Percentiles rank a stretch among this genome's conserved stretches.
phyloP scores from a whole-genome alignment of 2,329 filamentous ascomycete genomes.

The Verticillium nonalfalfae region DNA sequence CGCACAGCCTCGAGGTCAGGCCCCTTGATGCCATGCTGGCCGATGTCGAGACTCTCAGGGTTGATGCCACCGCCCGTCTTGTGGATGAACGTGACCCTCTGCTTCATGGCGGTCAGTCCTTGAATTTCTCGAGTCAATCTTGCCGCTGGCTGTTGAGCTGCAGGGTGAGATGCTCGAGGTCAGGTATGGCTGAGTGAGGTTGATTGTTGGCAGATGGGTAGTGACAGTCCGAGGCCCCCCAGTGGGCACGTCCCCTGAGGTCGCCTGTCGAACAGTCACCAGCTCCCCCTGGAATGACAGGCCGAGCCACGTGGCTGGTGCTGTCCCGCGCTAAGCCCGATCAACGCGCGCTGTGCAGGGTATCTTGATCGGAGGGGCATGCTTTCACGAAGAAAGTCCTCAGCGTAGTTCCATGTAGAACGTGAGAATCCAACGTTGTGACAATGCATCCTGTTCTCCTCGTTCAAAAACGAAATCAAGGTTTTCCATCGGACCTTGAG shows the following conservation, averaged over 20 bases:
- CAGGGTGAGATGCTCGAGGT: background rate
- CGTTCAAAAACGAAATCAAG: no score
- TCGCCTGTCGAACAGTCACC: background rate
- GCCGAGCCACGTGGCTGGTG: background rate
- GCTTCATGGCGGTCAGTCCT: slow-evolving; percentile 48
- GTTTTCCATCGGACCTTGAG: no score
- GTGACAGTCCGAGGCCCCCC: background rate
- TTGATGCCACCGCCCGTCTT: slow-evolving; percentile 58
- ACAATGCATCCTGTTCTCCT: no score
- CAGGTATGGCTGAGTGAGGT: background rate
- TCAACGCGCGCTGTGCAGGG: slow-evolving; percentile 1
- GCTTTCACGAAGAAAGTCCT: no score
- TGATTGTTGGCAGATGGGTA: background rate
- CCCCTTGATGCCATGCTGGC: slow-evolving; percentile 46
- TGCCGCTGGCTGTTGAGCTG: background rate
- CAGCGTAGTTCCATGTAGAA: no score
- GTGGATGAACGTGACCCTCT: slow-evolving; percentile 75
- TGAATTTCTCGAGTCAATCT: no score
- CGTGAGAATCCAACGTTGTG: no score
- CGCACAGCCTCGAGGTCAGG: slow-evolving; percentile 58
- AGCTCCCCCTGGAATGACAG: background rate
- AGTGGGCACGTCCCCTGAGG: background rate
- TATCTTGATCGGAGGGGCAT: slow-evolving; percentile 1
- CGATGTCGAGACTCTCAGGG: slow-evolving; percentile 55
- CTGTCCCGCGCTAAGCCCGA: no score